Conservation (phyloP, 169 alveolate species). For the Eimeria falciformis region DNA sequence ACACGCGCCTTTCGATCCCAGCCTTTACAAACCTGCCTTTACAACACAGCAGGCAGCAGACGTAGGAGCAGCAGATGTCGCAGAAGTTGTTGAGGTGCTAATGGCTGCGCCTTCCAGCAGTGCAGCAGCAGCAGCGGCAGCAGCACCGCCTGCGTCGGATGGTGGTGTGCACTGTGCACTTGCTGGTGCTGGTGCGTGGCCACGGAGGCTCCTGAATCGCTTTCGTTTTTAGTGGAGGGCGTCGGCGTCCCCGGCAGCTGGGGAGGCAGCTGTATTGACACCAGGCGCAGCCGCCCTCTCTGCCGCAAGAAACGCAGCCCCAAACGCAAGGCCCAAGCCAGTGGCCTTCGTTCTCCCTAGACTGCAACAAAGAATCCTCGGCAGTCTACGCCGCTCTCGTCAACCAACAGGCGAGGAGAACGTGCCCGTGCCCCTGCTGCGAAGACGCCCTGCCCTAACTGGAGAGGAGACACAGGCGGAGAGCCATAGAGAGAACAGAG, state of each 20-base stretch:
- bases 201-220: conserved; percentile 40
- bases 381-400: conserved; percentile 24
- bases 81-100: not conserved
- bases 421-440: too few species aligned
- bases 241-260: not conserved
- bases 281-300: not conserved
- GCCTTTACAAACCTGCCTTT: not conserved
- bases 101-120: not conserved
- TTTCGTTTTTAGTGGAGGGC: not conserved
- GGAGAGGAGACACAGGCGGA: too few species aligned
- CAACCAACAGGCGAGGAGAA: not conserved
- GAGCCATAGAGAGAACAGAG: too few species aligned
- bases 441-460: too few species aligned
- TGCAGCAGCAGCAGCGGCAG: conserved; percentile 7
- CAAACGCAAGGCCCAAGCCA: conserved; percentile 19
- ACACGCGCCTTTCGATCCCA: not conserved
- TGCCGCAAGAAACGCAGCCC: conserved; percentile 36
- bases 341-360: not conserved
- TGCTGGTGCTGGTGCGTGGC: conserved; percentile 31
- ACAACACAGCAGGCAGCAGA: not conserved
- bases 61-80: not conserved
- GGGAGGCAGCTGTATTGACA: conserved; percentile 52
- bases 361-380: conserved; percentile 38
- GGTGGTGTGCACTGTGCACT: conserved; percentile 13
- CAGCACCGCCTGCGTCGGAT: not conserved